These are phyloP conservation scores for Melaleuca quinquenervia DNA, from an alignment of 345 rosid genomes.

Conservation along the genomic window DNA sequence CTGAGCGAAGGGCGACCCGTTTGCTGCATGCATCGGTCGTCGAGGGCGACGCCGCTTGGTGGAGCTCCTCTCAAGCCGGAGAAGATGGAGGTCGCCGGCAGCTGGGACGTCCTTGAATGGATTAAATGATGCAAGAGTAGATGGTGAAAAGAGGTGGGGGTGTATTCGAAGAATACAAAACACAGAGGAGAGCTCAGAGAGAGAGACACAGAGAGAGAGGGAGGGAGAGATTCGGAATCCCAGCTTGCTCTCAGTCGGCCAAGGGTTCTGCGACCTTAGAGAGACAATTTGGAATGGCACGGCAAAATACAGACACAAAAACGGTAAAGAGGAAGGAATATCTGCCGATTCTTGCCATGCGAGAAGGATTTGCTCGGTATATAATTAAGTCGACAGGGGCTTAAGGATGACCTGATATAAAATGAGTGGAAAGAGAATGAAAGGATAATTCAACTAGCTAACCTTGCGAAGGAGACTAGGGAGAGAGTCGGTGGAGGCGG, in stretches of 20 bases:
- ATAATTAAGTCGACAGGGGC: not conserved
- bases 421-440: not conserved
- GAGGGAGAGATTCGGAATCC: too few relatives aligned
- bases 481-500: constrained; percentile 48
- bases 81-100: too few relatives aligned
- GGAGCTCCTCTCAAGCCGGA: too few relatives aligned
- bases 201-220: too few relatives aligned
- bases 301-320: not conserved
- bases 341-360: not conserved
- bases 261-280: not conserved
- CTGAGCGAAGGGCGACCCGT: too few relatives aligned
- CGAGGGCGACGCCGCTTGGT: too few relatives aligned
- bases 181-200: too few relatives aligned
- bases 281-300: not conserved
- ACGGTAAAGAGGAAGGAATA: not conserved
- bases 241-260: not conserved
- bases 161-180: too few relatives aligned
- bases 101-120: too few relatives aligned
- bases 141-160: too few relatives aligned
- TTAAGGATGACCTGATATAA: not conserved
- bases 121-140: too few relatives aligned
- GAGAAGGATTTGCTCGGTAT: not conserved
- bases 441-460: not conserved
- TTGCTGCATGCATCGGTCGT: too few relatives aligned
- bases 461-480: constrained; percentile 54